Base-by-base conservation (phyloP, 2,329 filamentous ascomycete genomes). In the Colletotrichum chlorophyti region DNA sequence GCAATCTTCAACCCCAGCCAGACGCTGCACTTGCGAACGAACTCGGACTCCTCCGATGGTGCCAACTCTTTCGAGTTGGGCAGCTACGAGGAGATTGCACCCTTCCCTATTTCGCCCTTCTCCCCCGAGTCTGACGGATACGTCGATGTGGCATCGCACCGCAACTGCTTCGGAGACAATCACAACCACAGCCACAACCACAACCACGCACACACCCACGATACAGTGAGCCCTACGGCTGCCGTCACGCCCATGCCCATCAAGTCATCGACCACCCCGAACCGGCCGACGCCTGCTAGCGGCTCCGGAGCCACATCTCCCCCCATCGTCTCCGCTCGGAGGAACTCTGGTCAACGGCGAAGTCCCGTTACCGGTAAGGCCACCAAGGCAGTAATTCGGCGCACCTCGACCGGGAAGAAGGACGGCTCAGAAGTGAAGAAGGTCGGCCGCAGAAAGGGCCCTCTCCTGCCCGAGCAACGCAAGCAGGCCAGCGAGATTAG, bases 401-500 rank as follows among this genome's bases (percentile, higher is more conserved):
- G 92, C 74, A 88, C 79, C 63, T 91, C 82, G 60, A 85, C 83
- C 60, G 88, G 86, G 68, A 96, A 94, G 80, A 93, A 90, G 76
- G 91, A 96, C 65, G 84, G 85, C 11, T 83, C 83, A 9, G 78
- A 79, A 34, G 94, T 97, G 83, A 98, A 97, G 84, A 93, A 93
- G 74, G 91, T 97, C 60, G 94, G 94, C 45, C 88, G 92, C 70
- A 87, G 94, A 76, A 91, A 91, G 73, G 94, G 94, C 31, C 94
- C 94, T 58, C 85, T 98, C 65, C 83, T 93, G 68, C 93, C 93
- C 10, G 94, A 98, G 74, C 94, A 97, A 80, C 86, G 94, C 66
- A 96, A 97, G 78, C 94, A 97, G 76, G 94, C 94, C 23, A 95
- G 93, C 69, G 94, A 98, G 76, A 98, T 98, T 72, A 88, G 94